Base-by-base conservation (phyloP, 2,329 filamentous ascomycete genomes). In the Leptodontidium sp. region DNA sequence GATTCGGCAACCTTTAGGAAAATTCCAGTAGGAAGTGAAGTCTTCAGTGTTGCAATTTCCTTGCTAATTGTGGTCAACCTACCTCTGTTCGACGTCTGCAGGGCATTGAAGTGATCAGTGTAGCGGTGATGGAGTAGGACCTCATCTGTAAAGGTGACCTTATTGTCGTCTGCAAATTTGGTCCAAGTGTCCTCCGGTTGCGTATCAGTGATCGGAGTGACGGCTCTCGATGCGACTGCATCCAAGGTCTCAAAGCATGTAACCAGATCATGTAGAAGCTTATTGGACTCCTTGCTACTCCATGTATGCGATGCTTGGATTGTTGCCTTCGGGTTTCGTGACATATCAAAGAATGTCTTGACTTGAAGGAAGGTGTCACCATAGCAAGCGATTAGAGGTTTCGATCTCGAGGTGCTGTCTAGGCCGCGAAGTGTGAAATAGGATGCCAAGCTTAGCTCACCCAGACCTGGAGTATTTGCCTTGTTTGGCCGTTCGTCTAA, bases 1-100 rank as follows among this genome's bases (percentile, higher is more conserved):
- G 69, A 71, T 38, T 74, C 72, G 4, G 70, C 72, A 67, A 75
- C 67, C 65, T 74, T 75, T 9, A 75, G 62, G 64, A 75, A 75
- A 12, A 75, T 70, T 50, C 72, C 72, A 43, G 64, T 8, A 17
- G 73, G 73, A 11, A 75, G 66, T 5, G 71, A 73, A 26, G 73
- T 75, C 14, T 69, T 72, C 55, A 75, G 64, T 15, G 70, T 75
- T 17, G 73, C 72, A 38, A 75, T 67, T 53, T 75, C 73, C 40
- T 74, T 75, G 59, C 70, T 70, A 53, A 75, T 72, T 4, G 71
- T 70, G 45, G 66, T 71, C 45, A 74, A 57, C 24, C 72, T 70
- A 21, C 68, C 69, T 47, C 68, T 71, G 9, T 63, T 65, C 2
- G 68, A 70, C 4, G 65, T 35, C n/a, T 64, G 61, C 11, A 73